Base-by-base conservation (phyloP, 495 filamentous ascomycete species). In the Aspergillus ellipticus region DNA sequence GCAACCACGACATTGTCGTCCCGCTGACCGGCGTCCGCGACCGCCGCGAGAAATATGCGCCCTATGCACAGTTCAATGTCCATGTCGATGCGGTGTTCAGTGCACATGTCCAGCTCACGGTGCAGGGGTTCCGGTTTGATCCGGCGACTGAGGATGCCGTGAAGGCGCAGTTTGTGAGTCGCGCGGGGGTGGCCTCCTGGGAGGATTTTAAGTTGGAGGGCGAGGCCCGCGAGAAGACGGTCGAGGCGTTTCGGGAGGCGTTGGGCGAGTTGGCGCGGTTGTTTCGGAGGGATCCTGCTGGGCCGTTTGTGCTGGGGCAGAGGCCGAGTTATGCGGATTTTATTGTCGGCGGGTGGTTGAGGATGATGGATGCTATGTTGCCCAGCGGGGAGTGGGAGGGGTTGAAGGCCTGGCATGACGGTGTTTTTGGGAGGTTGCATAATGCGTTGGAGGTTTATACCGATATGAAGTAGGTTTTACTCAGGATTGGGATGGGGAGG, bases 331-430 rank as follows among this genome's bases (percentile, higher is more conserved):
- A 86, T 78, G 84, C 83, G n/a, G 84, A 88, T 64, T 51, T 85
- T 0, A 82, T 86, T 47, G 73, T 87, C 0, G 84, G 84, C 2
- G 83, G 66, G 16, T 87, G 84, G 84, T 49, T 86, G 74, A 63
- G 72, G 33, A 74, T 84, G 69, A 31, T 71, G 50, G 43, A 54
- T 2, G 57, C 15, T 7, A 66, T 66, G 22, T 51, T 84, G 45
- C 71, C 71, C 0, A 39, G 11, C 13, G 28, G 20, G 13, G 79
- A 83, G 60, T 86, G 82, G 82, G 64, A 77, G 64, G 73, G 76
- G 55, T 29, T 81, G 7, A 61, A 57, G 43, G 51, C 53, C 4
- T 86, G 83, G 82, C 74, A 85, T 70, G 74, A 60, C 5, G 79
- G 79, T 7, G 11, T 74, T 13, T 81, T 73, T 61, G 79, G 72